Evolutionary conservation across 2,329 filamentous ascomycete species (phyloP).

Genomic region (Coniella lustricola): DNA sequence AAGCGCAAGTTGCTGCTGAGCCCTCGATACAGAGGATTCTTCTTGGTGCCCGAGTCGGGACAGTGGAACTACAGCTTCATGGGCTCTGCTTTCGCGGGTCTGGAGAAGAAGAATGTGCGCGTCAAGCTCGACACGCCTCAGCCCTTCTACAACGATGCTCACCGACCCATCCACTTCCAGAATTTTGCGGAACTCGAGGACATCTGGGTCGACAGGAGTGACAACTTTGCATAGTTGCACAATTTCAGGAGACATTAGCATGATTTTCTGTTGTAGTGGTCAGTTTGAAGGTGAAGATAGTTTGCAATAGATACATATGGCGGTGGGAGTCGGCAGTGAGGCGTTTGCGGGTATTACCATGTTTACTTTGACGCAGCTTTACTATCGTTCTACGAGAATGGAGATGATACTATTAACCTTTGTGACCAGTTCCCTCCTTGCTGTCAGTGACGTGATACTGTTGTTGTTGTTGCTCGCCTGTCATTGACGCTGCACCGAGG

Average conservation of each 20-base stretch:
- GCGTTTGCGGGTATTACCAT: no score
- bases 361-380: no score
- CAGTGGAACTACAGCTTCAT: constrained; percentile 99
- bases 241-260: no score
- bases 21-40: constrained; percentile 91
- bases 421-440: background rate
- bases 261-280: no score
- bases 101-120: constrained; percentile 86
- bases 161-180: constrained; percentile 91
- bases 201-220: constrained; percentile 85
- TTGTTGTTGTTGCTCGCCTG: no score
- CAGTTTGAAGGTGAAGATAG: no score
- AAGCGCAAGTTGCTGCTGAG: constrained; percentile 92
- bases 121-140: constrained; percentile 90
- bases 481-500: no score
- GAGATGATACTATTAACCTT: background rate
- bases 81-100: constrained; percentile 76
- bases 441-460: no score
- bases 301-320: no score
- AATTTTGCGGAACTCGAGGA: constrained; percentile 97
- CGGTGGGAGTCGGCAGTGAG: no score
- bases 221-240: constrained; percentile 74
- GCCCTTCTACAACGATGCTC: constrained; percentile 85
- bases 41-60: constrained; percentile 84
- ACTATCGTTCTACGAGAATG: no score